Conservation (phyloP, 345 rosid species). For the Eutrema yunnanense region DNA sequence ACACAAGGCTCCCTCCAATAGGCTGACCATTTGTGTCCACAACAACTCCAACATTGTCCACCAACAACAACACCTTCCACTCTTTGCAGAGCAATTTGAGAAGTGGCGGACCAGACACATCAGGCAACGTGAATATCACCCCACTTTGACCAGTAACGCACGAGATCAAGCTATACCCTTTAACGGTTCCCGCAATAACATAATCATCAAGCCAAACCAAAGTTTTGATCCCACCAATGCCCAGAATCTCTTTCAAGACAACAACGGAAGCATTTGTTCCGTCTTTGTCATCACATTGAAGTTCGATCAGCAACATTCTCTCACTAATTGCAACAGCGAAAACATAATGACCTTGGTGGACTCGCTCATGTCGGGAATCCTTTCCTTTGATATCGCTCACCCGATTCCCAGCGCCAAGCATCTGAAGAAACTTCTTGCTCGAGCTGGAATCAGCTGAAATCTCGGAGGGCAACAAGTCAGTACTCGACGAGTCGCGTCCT, state of each 20-base stretch:
- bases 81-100: constrained; percentile 68
- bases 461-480: constrained; percentile 37
- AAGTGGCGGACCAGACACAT: constrained; percentile 48
- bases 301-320: constrained; percentile 60
- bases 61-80: constrained; percentile 72
- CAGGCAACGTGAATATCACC: constrained; percentile 76
- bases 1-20: constrained; percentile 92
- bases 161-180: constrained; percentile 73
- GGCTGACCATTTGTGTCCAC: constrained; percentile 80
- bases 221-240: constrained; percentile 61
- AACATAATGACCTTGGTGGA: constrained; percentile 35
- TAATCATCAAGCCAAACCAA: constrained; percentile 96
- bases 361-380: constrained; percentile 19
- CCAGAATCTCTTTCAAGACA: constrained; percentile 72
- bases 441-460: constrained; percentile 37
- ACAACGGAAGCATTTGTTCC: constrained; percentile 41
- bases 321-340: constrained; percentile 62
- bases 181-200: constrained; percentile 56
- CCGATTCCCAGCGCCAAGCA: constrained; percentile 65
- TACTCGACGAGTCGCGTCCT: constrained; percentile 39
- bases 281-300: constrained; percentile 36
- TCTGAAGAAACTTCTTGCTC: constrained; percentile 59
- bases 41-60: constrained; percentile 87
- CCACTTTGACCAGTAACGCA: constrained; percentile 81
- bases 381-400: constrained; percentile 50